Evolutionary conservation across 805 yeast genomes (phyloP).

Genomic region (Metschnikowia lunata): DNA sequence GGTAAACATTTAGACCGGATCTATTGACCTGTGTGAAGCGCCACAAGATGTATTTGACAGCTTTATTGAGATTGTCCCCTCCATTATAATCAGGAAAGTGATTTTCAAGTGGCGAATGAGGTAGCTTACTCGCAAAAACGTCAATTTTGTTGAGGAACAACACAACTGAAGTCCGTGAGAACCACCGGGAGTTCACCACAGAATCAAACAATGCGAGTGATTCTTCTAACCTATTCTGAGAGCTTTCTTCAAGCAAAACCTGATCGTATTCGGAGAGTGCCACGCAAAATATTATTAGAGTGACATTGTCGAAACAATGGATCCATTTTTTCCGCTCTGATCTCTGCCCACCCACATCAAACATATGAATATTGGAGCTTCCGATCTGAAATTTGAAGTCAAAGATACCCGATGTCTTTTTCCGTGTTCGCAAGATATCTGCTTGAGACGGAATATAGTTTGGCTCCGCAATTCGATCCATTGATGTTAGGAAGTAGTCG

Average conservation of each 20-base stretch:
- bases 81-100: slow-evolving; percentile 90
- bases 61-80: slow-evolving; percentile 83
- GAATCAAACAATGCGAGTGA: slow-evolving; percentile 82
- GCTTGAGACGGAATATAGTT: slow-evolving; percentile 68
- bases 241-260: slow-evolving; percentile 51
- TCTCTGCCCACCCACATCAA: slow-evolving; percentile 94
- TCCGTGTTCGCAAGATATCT: slow-evolving; percentile 82
- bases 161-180: slow-evolving; percentile 79
- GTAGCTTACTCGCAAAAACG: slow-evolving; percentile 79
- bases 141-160: slow-evolving; percentile 87
- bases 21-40: slow-evolving; percentile 81
- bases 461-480: slow-evolving; percentile 54
- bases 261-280: slow-evolving; percentile 91
- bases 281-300: slow-evolving; percentile 84
- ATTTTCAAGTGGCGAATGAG: slow-evolving; percentile 72
- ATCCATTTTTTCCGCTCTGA: slow-evolving; percentile 97
- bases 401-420: slow-evolving; percentile 88
- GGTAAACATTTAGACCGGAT: slow-evolving; percentile 75
- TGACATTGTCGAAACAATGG: slow-evolving; percentile 91
- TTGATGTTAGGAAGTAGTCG: slow-evolving; percentile 63
- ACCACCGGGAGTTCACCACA: slow-evolving; percentile 91
- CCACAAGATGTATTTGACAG: slow-evolving; percentile 89
- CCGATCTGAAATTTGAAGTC: slow-evolving; percentile 79
- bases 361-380: slow-evolving; percentile 43
- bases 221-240: slow-evolving; percentile 28